These are phyloP conservation scores for Talaromyces sp. DNA, from an alignment of 2,329 filamentous ascomycete genomes.

Conservation along the genomic window DNA sequence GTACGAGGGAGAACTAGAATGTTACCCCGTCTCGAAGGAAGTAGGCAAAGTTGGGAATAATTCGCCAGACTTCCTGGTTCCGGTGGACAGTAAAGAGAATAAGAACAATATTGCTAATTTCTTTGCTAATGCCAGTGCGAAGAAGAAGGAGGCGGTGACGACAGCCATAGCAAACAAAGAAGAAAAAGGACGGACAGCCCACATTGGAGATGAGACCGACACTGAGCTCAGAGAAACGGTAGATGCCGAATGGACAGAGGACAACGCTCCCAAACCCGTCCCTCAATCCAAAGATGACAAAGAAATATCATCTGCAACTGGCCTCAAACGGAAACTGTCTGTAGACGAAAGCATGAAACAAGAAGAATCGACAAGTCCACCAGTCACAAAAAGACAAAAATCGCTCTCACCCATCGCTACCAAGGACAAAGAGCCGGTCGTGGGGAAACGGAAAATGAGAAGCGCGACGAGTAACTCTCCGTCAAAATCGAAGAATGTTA, in stretches of 20 bases:
- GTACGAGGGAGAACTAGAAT: slow-evolving; percentile 70
- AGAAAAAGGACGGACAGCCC: slow-evolving; percentile 11
- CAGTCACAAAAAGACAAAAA: slow-evolving; percentile 21
- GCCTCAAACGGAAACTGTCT: slow-evolving; percentile 47
- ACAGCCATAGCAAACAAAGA: slow-evolving; percentile 10
- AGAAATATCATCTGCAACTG: slow-evolving; percentile 25
- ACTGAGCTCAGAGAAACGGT: slow-evolving; percentile 35
- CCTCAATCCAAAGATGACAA: slow-evolving; percentile 17
- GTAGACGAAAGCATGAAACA: slow-evolving; percentile 20
- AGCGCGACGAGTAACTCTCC: slow-evolving; percentile 49
- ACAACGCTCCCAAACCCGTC: slow-evolving; percentile 49
- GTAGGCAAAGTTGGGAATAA: slow-evolving; percentile 94
- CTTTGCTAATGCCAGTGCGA: slow-evolving; percentile 59
- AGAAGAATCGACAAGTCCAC: slow-evolving; percentile 14
- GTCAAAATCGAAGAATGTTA: background rate
- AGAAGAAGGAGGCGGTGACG: slow-evolving; percentile 19
- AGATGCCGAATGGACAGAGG: slow-evolving; percentile 44
- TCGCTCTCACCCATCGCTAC: slow-evolving; percentile 18
- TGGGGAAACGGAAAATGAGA: slow-evolving; percentile 52
- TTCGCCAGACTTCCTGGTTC: slow-evolving; percentile 75
- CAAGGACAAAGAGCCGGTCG: slow-evolving; percentile 19
- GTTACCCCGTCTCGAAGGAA: slow-evolving; percentile 79
- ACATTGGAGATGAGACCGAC: too few species aligned
- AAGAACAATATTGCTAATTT: slow-evolving; percentile 94
- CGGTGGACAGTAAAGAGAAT: slow-evolving; percentile 77